phyloP scores from a whole-genome alignment of 176 grass and related monocot genomes.

The Oryza meridionalis region DNA sequence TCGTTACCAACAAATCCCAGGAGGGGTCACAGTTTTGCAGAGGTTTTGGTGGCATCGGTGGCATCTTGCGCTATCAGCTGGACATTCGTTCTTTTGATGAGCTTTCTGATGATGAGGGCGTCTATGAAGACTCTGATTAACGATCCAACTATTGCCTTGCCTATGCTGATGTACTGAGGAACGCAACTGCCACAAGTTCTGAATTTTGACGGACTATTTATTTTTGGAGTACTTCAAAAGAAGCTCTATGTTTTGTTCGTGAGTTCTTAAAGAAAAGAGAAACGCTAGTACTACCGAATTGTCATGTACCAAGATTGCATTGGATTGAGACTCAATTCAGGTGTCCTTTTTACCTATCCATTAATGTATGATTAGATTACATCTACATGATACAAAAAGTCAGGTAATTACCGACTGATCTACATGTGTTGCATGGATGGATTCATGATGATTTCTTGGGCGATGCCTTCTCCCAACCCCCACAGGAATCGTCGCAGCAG shows the following conservation, averaged over 20 bases:
- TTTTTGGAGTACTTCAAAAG: not conserved
- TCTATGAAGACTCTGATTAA: slow-evolving; percentile 71
- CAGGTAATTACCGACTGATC: not conserved
- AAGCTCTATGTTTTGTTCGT: slow-evolving; percentile 1
- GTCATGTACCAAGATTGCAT: slow-evolving; percentile 23
- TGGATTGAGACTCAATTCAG: slow-evolving; percentile 22
- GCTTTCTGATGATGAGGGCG: slow-evolving; percentile 67
- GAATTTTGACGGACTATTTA: slow-evolving; percentile 35
- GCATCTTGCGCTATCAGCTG: slow-evolving; percentile 66
- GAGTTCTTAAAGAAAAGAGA: not conserved
- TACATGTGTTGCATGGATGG: slow-evolving; percentile 32
- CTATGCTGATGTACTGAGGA: not conserved
- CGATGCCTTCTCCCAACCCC: slow-evolving; percentile 44
- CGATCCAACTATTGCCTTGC: not conserved
- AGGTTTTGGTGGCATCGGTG: slow-evolving; percentile 77
- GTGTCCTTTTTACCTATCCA: slow-evolving; percentile 22
- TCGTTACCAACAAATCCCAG: slow-evolving; percentile 81
- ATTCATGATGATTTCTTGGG: slow-evolving; percentile 24
- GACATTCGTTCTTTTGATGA: slow-evolving; percentile 80
- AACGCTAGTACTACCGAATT: not conserved
- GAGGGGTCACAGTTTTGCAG: slow-evolving; percentile 82
- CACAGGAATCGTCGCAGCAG: slow-evolving; percentile 60
- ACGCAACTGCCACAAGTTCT: slow-evolving; percentile 4
- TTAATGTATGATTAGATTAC: slow-evolving; percentile 37
- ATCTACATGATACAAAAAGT: slow-evolving; percentile 20